phyloP scores from a whole-genome alignment of 768 basidiomycete genomes.

The Rhodotorula paludigena region DNA sequence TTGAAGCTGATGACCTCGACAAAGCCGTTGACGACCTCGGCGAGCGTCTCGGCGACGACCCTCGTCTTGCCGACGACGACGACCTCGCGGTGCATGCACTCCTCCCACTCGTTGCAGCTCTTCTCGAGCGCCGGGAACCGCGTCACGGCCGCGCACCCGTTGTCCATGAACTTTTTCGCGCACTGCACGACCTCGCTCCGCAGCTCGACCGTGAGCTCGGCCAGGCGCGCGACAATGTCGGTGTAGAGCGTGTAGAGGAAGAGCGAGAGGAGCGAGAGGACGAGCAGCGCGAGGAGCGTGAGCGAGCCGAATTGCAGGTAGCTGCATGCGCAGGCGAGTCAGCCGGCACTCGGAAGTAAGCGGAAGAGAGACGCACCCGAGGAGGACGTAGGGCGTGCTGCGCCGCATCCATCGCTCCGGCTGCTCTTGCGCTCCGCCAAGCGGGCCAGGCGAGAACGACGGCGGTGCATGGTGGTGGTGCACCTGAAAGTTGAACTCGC shows the following conservation, averaged over 20 bases:
- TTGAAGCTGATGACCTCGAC: conserved; percentile 98
- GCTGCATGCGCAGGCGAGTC: conserved; percentile 43
- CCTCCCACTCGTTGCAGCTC: conserved; percentile 81
- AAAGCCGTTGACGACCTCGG: conserved; percentile 92
- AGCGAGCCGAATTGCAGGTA: conserved; percentile 96
- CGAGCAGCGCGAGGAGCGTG: conserved; percentile 70
- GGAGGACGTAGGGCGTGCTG: conserved; percentile 64
- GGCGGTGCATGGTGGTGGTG: conserved; percentile 30
- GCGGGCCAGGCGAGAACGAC: conserved; percentile 35
- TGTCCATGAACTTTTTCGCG: conserved; percentile 70
- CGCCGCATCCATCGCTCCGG: conserved; percentile 25
- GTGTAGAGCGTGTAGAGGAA: conserved; percentile 84
- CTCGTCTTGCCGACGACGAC: conserved; percentile 78
- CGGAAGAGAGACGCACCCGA: conserved; percentile 61
- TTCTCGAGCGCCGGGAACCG: conserved; percentile 81
- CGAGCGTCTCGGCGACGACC: conserved; percentile 89
- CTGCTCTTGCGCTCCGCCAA: conserved; percentile 5
- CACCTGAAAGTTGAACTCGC: conserved; percentile 36
- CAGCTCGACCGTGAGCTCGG: conserved; percentile 85
- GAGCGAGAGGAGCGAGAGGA: conserved; percentile 75
- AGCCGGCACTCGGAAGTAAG: not conserved
- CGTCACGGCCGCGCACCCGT: conserved; percentile 65
- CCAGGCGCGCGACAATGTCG: conserved; percentile 80
- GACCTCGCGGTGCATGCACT: conserved; percentile 65
- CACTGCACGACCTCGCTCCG: conserved; percentile 89